Base-by-base conservation (phyloP, 495 filamentous ascomycete species). In the Aspergillus cristatus region DNA sequence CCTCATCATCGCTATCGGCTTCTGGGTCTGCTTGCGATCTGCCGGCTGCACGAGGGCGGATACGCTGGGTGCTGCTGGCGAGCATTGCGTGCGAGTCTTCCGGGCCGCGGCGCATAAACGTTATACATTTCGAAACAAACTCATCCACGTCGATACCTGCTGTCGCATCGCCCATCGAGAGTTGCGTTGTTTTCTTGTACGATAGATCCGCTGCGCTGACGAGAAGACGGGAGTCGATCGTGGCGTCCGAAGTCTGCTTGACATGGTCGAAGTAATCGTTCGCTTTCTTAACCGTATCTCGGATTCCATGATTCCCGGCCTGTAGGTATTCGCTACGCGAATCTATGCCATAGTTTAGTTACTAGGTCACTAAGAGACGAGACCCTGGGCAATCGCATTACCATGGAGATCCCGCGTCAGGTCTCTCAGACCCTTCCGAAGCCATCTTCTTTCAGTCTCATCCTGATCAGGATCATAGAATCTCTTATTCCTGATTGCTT, bases 381-480 rank as follows among this genome's bases (percentile, higher is more conserved):
- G 32, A n/a, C 14, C 16, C 10, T n/a, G 28, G 30, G 16, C 26
- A 28, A 25, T 6, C 14, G 18, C 43, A 49, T 28, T 63, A 83
- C 80, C 78, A 42, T 78, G 63, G 28, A 95, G 59, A 7, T 82
- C 70, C 14, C 74, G 66, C 3, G 75, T 61, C 18, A 93, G 65
- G 37, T 82, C 76, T 44, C 91, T 72, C 14, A 84, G 66, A 0
- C 63, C 73, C 37, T 75, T 77, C 18, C 86, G 77, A 15, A 94
- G 54, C 26, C 68, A 53, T 30, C 90, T 69, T 18, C 89, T 74
- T 55, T 90, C 76, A n/a, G 81, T 77, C 26, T 81, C 71, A 42
- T 85, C 74, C 51, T 99, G 91, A 47, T 94, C 79, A 0, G 91
- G 91, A 43, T 99, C 86, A 52, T 93, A 99, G 43, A 68, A 81